Evolutionary conservation across 768 basidiomycete genomes (phyloP).

Genomic region (Psilocybe sp.): DNA sequence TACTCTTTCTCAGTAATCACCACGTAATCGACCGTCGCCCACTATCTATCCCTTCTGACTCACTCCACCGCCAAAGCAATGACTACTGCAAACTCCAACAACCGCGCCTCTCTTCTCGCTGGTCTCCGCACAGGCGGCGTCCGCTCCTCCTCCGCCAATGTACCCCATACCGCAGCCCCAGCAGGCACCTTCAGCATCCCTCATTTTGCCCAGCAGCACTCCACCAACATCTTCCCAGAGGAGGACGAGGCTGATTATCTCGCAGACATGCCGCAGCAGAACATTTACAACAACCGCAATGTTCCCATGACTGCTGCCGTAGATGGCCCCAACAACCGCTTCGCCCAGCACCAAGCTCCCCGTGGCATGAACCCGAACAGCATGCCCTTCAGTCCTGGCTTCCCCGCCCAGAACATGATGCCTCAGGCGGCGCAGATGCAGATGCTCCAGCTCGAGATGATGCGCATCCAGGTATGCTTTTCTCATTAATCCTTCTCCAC

Average conservation of each 20-base stretch:
- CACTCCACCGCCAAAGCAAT: constrained; percentile 30
- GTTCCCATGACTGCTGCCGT: constrained; percentile 69
- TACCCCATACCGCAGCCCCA: constrained; percentile 71
- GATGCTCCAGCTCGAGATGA: constrained; percentile 80
- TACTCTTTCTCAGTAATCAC: constrained; percentile 37
- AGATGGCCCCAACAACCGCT: constrained; percentile 65
- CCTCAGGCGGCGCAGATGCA: constrained; percentile 70
- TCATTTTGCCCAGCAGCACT: constrained; percentile 48
- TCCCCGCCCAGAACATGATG: constrained; percentile 38
- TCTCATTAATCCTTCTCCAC: constrained; percentile 1
- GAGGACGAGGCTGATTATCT: constrained; percentile 65
- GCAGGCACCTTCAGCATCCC: constrained; percentile 61
- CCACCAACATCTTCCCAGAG: constrained; percentile 40
- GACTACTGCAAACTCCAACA: constrained; percentile 47
- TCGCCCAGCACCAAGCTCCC: constrained; percentile 57
- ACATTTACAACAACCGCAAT: constrained; percentile 47
- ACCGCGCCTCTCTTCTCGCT: constrained; percentile 81
- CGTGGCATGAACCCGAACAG: constrained; percentile 53
- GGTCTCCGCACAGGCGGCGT: constrained; percentile 91
- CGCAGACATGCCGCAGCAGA: constrained; percentile 45
- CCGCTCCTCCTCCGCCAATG: constrained; percentile 60
- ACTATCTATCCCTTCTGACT: constrained; percentile 29
- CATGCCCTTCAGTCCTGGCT: constrained; percentile 52
- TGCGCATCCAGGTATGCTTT: constrained; percentile 69
- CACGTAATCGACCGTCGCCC: constrained; percentile 19